Evolutionary conservation across 176 grass and related monocot genomes (phyloP), one percentile per base, ranked within the genome.

Genomic region (Oryza nivara): DNA sequence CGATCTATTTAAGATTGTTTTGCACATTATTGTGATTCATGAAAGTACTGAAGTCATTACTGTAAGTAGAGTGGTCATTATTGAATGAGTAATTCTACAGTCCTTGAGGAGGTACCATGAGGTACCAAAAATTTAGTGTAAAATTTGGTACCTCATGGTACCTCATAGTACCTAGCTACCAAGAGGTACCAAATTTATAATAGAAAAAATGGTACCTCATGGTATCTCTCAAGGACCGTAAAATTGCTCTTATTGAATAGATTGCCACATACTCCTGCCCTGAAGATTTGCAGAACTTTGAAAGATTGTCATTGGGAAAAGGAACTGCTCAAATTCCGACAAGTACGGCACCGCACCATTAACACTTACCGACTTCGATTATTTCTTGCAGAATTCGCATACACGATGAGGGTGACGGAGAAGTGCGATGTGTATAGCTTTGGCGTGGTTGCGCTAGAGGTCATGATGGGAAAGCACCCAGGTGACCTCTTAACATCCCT

Each of bases 361-460:
- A 16, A 86, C 47, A 34, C 68, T 43, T 67, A 58, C 6, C 7
- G 23, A 0, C 11, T 87, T 64, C 75, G 16, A 47, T 70, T 75
- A 54, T 12, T 12, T 86, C 11, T 77, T 91, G 90, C 84, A 97
- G 94, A 97, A 68, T 75, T 97, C 47, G 94, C 94, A 30, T 97
- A 97, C 80, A 97, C 94, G 46, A 97, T 92, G 94, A 92, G 73
- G 48, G 90, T 97, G 15, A 94, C 94, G 6, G 94, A 97, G 70
- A 97, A 91, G 83, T 97, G 94, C 7, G 94, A 97, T 51, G 90
- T 92, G 7, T 97, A 97, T 26, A 97, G 94, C 78, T 97, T 97
- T 36, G 94, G 92, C 5, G 83, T 97, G 11, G 88, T 94, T 48
- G 80, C 90, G 25, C 85, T 97, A 3, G 94, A 97, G 83, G 86